Conservation (phyloP, 345 rosid genomes). For the Turnera subulata region DNA sequence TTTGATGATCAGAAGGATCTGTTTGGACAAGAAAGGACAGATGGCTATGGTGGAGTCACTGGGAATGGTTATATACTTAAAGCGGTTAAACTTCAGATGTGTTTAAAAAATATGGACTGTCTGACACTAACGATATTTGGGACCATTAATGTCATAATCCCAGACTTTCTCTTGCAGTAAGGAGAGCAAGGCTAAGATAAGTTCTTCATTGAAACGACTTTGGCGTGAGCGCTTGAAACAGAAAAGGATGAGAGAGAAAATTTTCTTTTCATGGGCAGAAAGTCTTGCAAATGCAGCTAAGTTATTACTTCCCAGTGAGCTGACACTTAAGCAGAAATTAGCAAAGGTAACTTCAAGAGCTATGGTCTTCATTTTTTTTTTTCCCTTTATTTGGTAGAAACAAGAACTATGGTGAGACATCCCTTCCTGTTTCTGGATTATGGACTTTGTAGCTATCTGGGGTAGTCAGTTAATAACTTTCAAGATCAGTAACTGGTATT, state of each 20-base stretch:
- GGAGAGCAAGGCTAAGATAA: conserved; percentile 60
- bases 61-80: no score
- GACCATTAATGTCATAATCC: conserved; percentile 8
- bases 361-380: no score
- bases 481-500: no score
- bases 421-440: not conserved
- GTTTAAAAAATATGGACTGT: not conserved
- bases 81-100: not conserved
- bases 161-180: conserved; percentile 46
- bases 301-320: conserved; percentile 18
- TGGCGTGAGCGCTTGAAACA: conserved; percentile 62
- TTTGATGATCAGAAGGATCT: no score
- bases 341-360: conserved; percentile 42
- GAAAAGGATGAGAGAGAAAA: conserved; percentile 41
- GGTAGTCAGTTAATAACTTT: not conserved
- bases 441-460: not conserved
- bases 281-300: conserved; percentile 65
- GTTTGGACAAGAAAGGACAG: no score
- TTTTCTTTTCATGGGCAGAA: conserved; percentile 46
- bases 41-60: no score
- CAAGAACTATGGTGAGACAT: no score
- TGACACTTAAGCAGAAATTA: conserved; percentile 49
- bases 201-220: conserved; percentile 42
- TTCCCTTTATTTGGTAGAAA: no score
- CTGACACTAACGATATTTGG: conserved; percentile 1